Evolutionary conservation across 2,329 filamentous ascomycete genomes (phyloP).

Genomic region (Hypoxylon sp.): DNA sequence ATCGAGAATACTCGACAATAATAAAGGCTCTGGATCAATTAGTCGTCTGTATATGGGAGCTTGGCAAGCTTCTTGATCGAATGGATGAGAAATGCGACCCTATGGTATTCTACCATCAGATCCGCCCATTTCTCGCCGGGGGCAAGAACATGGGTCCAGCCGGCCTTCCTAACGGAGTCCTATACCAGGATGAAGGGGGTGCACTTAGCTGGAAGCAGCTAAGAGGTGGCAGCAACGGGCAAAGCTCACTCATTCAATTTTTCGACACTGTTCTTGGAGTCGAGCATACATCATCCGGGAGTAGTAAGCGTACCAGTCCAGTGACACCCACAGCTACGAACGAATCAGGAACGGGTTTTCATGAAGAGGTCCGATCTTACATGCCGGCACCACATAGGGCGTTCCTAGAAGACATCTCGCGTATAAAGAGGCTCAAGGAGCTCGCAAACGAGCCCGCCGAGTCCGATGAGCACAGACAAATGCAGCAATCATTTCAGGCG

Average conservation of each 20-base stretch:
- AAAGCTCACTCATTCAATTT: constrained; percentile 93
- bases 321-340: constrained; percentile 14
- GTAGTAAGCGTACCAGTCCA: constrained; percentile 37
- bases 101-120: constrained; percentile 87
- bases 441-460: constrained; percentile 69
- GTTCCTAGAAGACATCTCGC: constrained; percentile 79
- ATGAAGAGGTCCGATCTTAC: constrained; percentile 82
- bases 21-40: constrained; percentile 74
- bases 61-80: constrained; percentile 76
- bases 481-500: constrained; percentile 71
- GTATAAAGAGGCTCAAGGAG: constrained; percentile 79
- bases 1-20: constrained; percentile 71
- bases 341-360: constrained; percentile 56
- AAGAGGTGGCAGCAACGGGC: constrained; percentile 92
- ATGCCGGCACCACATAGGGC: constrained; percentile 88
- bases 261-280: constrained; percentile 89
- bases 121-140: constrained; percentile 89
- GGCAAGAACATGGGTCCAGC: constrained; percentile 92
- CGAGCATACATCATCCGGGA: constrained; percentile 71
- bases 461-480: constrained; percentile 63
- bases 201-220: constrained; percentile 78
- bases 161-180: constrained; percentile 84
- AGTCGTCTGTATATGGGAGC: constrained; percentile 74
- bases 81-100: constrained; percentile 95
- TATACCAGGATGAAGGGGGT: constrained; percentile 82